phyloP scores from a whole-genome alignment of 495 filamentous ascomycete genomes.

The Parachaetomium inaequale region DNA sequence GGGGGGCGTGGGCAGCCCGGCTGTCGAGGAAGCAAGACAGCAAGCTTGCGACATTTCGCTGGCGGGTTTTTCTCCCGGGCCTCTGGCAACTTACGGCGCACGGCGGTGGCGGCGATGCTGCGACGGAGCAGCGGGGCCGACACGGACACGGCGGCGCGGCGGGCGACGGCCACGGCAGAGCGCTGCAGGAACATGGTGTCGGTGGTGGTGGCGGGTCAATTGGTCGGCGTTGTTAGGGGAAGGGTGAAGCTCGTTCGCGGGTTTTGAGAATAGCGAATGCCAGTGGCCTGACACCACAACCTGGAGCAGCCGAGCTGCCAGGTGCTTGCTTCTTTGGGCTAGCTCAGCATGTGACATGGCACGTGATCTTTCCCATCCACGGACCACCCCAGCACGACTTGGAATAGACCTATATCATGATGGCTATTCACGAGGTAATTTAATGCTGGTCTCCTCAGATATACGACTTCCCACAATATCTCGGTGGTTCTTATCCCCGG shows the following conservation, averaged over 20 bases:
- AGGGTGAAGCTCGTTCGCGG: slow-evolving; percentile 13
- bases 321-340: slow-evolving; percentile 23
- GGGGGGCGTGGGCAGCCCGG: slow-evolving; percentile 9
- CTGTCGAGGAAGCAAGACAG: not conserved
- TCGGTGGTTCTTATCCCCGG: no score
- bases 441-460: no score
- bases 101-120: slow-evolving; percentile 54
- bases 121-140: slow-evolving; percentile 55
- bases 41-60: slow-evolving; percentile 7
- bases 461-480: no score
- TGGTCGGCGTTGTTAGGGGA: slow-evolving; percentile 11
- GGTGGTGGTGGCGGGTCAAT: slow-evolving; percentile 18
- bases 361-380: slow-evolving; percentile 14
- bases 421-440: no score
- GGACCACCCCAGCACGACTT: not conserved
- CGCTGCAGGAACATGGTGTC: slow-evolving; percentile 74
- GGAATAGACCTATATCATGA: no score
- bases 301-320: slow-evolving; percentile 20
- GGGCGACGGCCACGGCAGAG: slow-evolving; percentile 66
- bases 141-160: slow-evolving; percentile 57
- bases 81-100: slow-evolving; percentile 52
- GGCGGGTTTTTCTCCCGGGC: slow-evolving; percentile 5
- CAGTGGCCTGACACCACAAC: slow-evolving; percentile 31
- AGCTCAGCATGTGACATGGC: slow-evolving; percentile 23
- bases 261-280: slow-evolving; percentile 24